These are phyloP conservation scores for Groenewaldozyma salmanticensis DNA, from an alignment of 805 yeast species.

Conservation along the genomic window DNA sequence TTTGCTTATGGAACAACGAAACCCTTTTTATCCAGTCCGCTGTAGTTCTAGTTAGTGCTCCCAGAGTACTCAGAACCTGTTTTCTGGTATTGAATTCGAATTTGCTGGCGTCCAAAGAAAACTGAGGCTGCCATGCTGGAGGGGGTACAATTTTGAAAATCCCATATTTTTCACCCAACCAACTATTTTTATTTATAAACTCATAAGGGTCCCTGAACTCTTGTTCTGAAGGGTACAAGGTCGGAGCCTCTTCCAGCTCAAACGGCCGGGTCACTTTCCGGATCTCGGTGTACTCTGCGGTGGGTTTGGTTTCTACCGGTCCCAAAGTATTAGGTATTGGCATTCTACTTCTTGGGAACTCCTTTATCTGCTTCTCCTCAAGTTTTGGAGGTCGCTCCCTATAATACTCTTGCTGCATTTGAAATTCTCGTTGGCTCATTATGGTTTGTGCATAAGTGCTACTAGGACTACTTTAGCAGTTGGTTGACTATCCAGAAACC, in stretches of 20 bases:
- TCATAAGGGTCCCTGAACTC: conserved; percentile 57
- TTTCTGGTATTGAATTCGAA: conserved; percentile 27
- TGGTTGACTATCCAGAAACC: too few relatives aligned
- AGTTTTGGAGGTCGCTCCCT: too few relatives aligned
- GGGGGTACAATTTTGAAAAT: conserved; percentile 72
- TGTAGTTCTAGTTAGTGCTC: conserved; percentile 25
- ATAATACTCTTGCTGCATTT: too few relatives aligned
- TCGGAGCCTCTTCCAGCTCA: conserved; percentile 42
- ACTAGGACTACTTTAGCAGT: too few relatives aligned
- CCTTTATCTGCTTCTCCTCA: too few relatives aligned
- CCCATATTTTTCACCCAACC: conserved; percentile 52
- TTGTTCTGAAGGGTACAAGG: conserved; percentile 41
- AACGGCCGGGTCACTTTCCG: conserved; percentile 19
- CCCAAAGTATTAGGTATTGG: conserved; percentile 9
- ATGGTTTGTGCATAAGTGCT: too few relatives aligned
- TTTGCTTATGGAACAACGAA: conserved; percentile 22
- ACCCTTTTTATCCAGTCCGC: conserved; percentile 27
- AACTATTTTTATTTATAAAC: conserved; percentile 46
- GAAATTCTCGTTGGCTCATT: too few relatives aligned
- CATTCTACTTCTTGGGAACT: too few relatives aligned
- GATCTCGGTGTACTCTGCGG: conserved; percentile 12
- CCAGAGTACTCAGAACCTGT: conserved; percentile 28
- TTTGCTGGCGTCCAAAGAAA: conserved; percentile 24
- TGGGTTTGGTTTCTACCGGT: conserved; percentile 12
- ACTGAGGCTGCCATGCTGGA: conserved; percentile 32